phyloP scores from a whole-genome alignment of 2,329 filamentous ascomycete genomes.

The Drechslerella stenobrocha region DNA sequence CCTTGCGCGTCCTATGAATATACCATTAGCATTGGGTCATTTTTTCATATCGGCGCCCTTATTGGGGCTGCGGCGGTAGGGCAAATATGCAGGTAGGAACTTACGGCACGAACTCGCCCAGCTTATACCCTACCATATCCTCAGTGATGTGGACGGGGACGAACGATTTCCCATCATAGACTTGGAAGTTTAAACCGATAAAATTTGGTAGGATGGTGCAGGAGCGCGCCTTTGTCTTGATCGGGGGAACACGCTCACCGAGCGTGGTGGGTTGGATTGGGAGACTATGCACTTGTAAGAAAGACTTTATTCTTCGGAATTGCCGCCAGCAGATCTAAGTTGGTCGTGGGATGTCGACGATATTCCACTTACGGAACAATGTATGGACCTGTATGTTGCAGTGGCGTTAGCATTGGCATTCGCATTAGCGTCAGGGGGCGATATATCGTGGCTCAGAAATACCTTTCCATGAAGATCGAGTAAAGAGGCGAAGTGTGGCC shows the following conservation, averaged over 20 bases:
- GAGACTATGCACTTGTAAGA: constrained; percentile 10
- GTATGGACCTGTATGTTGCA: constrained; percentile 63
- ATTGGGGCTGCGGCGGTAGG: too few relatives aligned
- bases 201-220: constrained; percentile 92
- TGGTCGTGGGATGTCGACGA: background rate
- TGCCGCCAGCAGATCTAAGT: constrained; percentile 42
- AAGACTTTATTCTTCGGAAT: background rate
- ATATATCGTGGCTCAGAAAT: too few relatives aligned
- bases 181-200: constrained; percentile 82
- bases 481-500: constrained; percentile 68
- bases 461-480: constrained; percentile 90
- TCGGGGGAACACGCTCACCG: constrained; percentile 69
- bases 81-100: too few relatives aligned
- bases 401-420: constrained; percentile 54
- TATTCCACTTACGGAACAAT: constrained; percentile 67
- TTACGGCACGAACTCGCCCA: constrained; percentile 88
- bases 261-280: constrained; percentile 60
- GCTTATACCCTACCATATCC: constrained; percentile 94
- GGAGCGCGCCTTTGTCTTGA: constrained; percentile 81
- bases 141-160: constrained; percentile 81
- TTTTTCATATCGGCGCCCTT: too few relatives aligned
- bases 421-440: too few relatives aligned
- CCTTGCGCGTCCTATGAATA: constrained; percentile 26
- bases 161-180: constrained; percentile 90
- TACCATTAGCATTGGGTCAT: background rate